Evolutionary conservation across 2,329 filamentous ascomycete genomes (phyloP).

Genomic region (Fusarium mexicanum): DNA sequence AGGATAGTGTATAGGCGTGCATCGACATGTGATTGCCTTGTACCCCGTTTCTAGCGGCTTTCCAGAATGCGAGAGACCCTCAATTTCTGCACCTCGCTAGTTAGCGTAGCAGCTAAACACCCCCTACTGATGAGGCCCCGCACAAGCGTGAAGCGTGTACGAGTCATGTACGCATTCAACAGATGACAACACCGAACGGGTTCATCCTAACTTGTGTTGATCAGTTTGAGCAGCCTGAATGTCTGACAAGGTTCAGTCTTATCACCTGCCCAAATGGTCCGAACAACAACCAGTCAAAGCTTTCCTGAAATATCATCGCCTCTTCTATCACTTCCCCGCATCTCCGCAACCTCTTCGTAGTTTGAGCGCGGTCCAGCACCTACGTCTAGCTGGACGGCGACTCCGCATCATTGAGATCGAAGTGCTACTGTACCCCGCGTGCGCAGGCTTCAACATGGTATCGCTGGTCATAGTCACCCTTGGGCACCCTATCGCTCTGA

Average conservation of each 20-base stretch:
- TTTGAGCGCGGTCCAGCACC: background rate
- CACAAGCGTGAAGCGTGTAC: background rate
- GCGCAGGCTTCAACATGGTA: background rate
- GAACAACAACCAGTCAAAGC: background rate
- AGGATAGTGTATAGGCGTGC: background rate
- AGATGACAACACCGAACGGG: background rate
- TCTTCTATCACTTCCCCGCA: background rate
- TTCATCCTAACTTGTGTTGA: background rate
- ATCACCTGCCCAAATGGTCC: background rate
- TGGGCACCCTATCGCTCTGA: background rate
- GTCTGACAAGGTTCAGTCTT: background rate
- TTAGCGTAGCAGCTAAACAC: background rate
- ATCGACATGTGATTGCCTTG: background rate
- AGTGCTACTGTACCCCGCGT: fast-evolving
- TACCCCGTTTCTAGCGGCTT: background rate
- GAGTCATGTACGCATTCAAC: background rate
- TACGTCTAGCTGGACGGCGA: background rate
- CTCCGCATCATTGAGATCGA: background rate
- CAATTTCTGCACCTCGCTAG: background rate
- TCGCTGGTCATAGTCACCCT: background rate
- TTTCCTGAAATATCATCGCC: background rate
- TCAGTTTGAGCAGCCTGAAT: background rate
- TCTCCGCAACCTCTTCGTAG: background rate
- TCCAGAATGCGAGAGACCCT: background rate
- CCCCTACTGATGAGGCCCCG: background rate